phyloP scores from a whole-genome alignment of 1,139 yeast genomes.

The Candida tropicalis region DNA sequence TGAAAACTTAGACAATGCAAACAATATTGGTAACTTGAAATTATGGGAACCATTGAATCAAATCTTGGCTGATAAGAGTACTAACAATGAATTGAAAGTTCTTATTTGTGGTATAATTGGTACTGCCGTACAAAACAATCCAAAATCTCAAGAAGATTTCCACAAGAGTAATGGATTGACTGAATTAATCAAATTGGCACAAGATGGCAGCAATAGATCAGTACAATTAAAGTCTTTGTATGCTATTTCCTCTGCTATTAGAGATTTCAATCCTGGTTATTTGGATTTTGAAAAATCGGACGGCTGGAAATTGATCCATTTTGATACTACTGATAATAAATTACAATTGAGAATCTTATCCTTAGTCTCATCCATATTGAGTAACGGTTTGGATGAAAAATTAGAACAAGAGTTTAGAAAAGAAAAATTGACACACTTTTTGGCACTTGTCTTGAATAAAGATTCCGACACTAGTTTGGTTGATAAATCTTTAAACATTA shows the following conservation, averaged over 20 bases:
- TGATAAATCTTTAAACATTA: conserved; percentile 61
- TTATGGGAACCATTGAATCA: conserved; percentile 74
- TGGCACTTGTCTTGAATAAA: conserved; percentile 37
- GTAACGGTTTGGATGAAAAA: conserved; percentile 48
- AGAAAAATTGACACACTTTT: conserved; percentile 38
- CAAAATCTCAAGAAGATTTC: conserved; percentile 68
- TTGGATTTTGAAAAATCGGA: conserved; percentile 51
- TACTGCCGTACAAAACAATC: conserved; percentile 91
- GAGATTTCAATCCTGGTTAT: conserved; percentile 67
- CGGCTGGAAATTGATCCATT: conserved; percentile 61
- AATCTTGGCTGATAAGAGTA: conserved; percentile 44
- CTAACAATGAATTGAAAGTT: conserved; percentile 49
- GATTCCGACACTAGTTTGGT: conserved; percentile 54
- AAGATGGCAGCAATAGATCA: conserved; percentile 27
- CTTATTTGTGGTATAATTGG: conserved; percentile 78
- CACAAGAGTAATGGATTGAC: conserved; percentile 52
- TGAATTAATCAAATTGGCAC: conserved; percentile 43
- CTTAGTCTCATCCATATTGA: conserved; percentile 56
- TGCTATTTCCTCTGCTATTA: conserved; percentile 74
- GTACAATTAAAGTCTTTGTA: conserved; percentile 67
- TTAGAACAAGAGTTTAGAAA: conserved; percentile 44
- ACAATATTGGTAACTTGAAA: conserved; percentile 79
- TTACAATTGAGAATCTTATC: conserved; percentile 58
- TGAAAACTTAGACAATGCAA: conserved; percentile 93
- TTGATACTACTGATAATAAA: conserved; percentile 32